These are phyloP conservation scores for Capsicum baccatum DNA, from an alignment of 257 asterid species.

Conservation along the genomic window DNA sequence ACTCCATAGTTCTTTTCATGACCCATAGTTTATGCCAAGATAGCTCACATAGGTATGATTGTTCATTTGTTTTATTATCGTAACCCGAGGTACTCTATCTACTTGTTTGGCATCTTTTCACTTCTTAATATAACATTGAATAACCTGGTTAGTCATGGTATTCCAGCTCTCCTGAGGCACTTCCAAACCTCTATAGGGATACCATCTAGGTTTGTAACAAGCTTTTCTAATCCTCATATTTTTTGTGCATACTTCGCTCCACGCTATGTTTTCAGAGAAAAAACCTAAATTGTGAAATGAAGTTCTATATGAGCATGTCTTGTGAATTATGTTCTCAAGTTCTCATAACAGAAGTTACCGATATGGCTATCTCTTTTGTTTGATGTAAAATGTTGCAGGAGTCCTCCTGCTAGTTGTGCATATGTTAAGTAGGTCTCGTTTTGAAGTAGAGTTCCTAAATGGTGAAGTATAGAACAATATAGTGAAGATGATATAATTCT, in stretches of 20 bases:
- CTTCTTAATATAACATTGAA: slow-evolving; percentile 20
- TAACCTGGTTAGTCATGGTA: slow-evolving; percentile 19
- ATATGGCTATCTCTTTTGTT: not conserved
- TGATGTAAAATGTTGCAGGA: slow-evolving; percentile 12
- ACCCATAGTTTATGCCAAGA: slow-evolving; percentile 14
- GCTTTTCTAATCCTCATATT: not conserved
- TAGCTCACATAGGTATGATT: not conserved
- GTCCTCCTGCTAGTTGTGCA: slow-evolving; percentile 3
- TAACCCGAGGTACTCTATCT: not conserved
- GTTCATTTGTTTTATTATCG: not conserved
- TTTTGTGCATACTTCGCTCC: not conserved
- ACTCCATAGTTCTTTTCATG: slow-evolving; percentile 30
- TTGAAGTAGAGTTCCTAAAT: slow-evolving; percentile 15
- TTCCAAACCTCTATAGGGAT: slow-evolving; percentile 14
- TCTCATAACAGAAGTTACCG: not conserved
- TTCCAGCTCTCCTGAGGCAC: not conserved
- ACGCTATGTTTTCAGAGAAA: not conserved
- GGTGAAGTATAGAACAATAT: slow-evolving; percentile 3
- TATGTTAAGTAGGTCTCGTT: slow-evolving; percentile 16
- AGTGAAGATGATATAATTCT: slow-evolving; percentile 18
- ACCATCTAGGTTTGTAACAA: slow-evolving; percentile 6
- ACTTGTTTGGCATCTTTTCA: slow-evolving; percentile 22
- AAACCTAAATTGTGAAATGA: not conserved
- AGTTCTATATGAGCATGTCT: slow-evolving; percentile 9
- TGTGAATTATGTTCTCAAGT: slow-evolving; percentile 16